These are phyloP conservation scores for Boletus subcaerulescens DNA, from an alignment of 768 basidiomycete species.

Conservation along the genomic window DNA sequence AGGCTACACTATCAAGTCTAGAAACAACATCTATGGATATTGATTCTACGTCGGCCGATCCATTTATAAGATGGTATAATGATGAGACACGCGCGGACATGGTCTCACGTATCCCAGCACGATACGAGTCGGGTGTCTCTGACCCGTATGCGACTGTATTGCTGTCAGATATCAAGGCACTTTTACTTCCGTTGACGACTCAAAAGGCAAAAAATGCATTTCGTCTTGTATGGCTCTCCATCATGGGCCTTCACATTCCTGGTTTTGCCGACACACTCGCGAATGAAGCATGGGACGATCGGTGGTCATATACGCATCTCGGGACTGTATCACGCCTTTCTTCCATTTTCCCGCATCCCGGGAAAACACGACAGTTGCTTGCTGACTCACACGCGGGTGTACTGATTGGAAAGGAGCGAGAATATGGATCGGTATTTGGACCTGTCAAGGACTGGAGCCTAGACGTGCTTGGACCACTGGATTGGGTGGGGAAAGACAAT, in stretches of 20 bases:
- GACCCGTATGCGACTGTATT: slow-evolving; percentile 76
- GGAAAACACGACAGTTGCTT: slow-evolving; percentile 31
- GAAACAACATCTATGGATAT: slow-evolving; percentile 15
- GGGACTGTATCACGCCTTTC: slow-evolving; percentile 43
- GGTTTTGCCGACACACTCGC: slow-evolving; percentile 51
- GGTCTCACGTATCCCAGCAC: slow-evolving; percentile 44
- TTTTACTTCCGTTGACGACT: slow-evolving; percentile 49
- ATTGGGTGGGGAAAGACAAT: slow-evolving; percentile 35
- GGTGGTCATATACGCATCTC: slow-evolving; percentile 57
- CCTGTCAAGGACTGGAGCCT: slow-evolving; percentile 66
- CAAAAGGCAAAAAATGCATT: slow-evolving; percentile 50
- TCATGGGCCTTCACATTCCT: slow-evolving; percentile 70
- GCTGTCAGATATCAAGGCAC: slow-evolving; percentile 65
- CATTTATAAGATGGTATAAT: slow-evolving; percentile 63
- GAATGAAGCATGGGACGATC: slow-evolving; percentile 56
- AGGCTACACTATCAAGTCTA: slow-evolving; percentile 12
- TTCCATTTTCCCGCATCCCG: slow-evolving; percentile 49
- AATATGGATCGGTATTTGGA: slow-evolving; percentile 60
- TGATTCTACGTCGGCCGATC: slow-evolving; percentile 45
- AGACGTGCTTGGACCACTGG: slow-evolving; percentile 54
- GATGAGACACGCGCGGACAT: slow-evolving; percentile 53
- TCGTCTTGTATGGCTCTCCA: slow-evolving; percentile 66
- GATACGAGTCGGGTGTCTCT: slow-evolving; percentile 46
- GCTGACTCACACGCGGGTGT: slow-evolving; percentile 65
- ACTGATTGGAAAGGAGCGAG: slow-evolving; percentile 62